These are phyloP conservation scores for Massariosphaeria phaeospora DNA, from an alignment of 495 filamentous ascomycete species.

Conservation along the genomic window DNA sequence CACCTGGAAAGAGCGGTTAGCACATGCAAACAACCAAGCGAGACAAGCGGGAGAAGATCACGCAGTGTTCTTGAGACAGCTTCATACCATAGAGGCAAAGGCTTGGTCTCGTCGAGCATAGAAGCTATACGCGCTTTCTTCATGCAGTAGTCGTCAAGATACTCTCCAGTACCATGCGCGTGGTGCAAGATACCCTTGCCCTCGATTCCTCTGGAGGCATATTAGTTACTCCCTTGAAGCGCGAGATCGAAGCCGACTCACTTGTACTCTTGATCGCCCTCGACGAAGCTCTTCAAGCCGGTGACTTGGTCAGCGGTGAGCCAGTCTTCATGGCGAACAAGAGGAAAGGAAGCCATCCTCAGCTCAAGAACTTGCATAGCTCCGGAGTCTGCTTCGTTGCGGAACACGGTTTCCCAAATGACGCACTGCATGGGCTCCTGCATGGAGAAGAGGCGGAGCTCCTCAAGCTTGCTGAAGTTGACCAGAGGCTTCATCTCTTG, in stretches of 20 bases:
- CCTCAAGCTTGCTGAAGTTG: conserved; percentile 12
- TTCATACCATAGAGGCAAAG: conserved; percentile 18
- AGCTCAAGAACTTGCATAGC: conserved; percentile 18
- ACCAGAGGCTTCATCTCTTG: conserved; percentile 14
- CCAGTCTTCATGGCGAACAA: conserved; percentile 14
- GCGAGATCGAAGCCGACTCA: not conserved
- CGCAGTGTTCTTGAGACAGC: too few relatives aligned
- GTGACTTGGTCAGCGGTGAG: conserved; percentile 5
- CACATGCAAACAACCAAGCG: too few relatives aligned
- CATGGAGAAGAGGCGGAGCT: conserved; percentile 23
- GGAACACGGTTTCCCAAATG: conserved; percentile 28
- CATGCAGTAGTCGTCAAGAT: conserved; percentile 24
- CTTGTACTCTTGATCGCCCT: conserved; percentile 2
- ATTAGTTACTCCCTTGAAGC: not conserved
- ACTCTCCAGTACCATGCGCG: conserved; percentile 18
- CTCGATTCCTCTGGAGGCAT: conserved; percentile 9
- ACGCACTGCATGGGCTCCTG: conserved; percentile 17
- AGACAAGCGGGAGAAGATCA: too few relatives aligned
- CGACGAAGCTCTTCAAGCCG: not conserved
- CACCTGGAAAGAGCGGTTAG: too few relatives aligned
- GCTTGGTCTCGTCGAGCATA: conserved; percentile 5
- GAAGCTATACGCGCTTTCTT: conserved; percentile 20
- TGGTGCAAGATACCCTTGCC: conserved; percentile 22
- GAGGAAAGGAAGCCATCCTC: conserved; percentile 5
- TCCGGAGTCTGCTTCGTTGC: conserved; percentile 5